Evolutionary conservation across 345 rosid species (phyloP), one percentile per base, ranked within the genome.

Genomic region (Lagerstroemia speciosa): DNA sequence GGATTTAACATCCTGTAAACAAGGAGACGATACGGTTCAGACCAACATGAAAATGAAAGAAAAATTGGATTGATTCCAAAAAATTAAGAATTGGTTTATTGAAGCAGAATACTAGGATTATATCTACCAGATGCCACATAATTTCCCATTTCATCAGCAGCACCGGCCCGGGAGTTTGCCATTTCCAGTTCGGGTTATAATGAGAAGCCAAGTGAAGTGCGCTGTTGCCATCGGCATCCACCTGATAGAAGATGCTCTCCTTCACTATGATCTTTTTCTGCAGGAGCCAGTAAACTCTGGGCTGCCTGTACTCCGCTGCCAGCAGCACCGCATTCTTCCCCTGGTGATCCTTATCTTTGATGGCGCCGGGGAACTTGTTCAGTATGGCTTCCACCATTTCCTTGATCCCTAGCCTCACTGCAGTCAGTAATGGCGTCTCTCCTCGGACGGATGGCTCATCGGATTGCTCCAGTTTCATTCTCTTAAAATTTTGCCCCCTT

Each of bases 91-190:
- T 36, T 36, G 38, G 7, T 4, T 36, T 36, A 9, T 36, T 9
- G 38, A n/a, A n/a, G n/a, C n/a, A n/a, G n/a, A n/a, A 4, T 36
- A 36, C 5, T 36, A 36, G 38, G 38, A 48, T 19, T 48, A 48
- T 48, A 6, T 22, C 19, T n/a, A 53, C 60, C 60, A n/a, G 12
- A 53, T 53, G 60, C 60, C 60, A 53, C 6, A 30, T n/a, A 8
- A 53, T n/a, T 53, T 53, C 60, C 60, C 30, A 53, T 53, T 53
- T 53, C 60, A 53, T n/a, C 29, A n/a, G 60, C 60, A 53, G 27
- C 29, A 30, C 60, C 10, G 60, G 60, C 30, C 60, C 60, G 2
- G 29, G 60, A 24, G 30, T n/a, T 2, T 8, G 10, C 60, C 60
- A 53, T 1, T 29, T 29, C 14, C 29, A 30, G 10, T 53, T 10